These are phyloP conservation scores for Viola odorata DNA, from an alignment of 345 rosid species.

Conservation along the genomic window DNA sequence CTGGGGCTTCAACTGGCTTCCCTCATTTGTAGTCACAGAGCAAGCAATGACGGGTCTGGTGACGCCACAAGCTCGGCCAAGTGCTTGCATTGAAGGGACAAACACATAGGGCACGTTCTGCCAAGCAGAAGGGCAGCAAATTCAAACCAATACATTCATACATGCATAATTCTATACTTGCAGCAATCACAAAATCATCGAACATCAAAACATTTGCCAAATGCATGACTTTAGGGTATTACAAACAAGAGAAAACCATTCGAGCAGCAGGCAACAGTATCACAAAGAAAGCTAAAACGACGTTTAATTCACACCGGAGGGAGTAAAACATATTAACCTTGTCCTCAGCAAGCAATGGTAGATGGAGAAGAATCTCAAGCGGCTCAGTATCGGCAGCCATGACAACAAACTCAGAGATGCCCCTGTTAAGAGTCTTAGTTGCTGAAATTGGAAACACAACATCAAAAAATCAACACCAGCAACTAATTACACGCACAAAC, in stretches of 20 bases:
- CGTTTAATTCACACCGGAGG: no score
- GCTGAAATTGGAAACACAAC: slow-evolving; percentile 33
- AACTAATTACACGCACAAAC: background rate
- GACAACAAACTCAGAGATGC: slow-evolving; percentile 84
- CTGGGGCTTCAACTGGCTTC: slow-evolving; percentile 76
- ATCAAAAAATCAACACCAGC: slow-evolving; percentile 9
- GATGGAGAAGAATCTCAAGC: slow-evolving; percentile 79
- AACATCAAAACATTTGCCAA: no score
- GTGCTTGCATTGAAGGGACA: slow-evolving; percentile 93
- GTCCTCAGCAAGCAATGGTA: slow-evolving; percentile 71
- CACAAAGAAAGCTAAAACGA: background rate
- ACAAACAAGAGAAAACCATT: background rate
- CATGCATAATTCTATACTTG: no score
- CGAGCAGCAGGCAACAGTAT: background rate
- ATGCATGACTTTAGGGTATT: no score
- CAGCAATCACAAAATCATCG: no score
- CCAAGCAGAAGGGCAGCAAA: slow-evolving; percentile 9
- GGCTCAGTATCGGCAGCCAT: slow-evolving; percentile 52
- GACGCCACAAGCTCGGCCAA: slow-evolving; percentile 94
- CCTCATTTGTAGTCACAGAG: slow-evolving; percentile 81
- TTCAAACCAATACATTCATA: no score
- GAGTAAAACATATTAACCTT: slow-evolving; percentile 53
- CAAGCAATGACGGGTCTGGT: slow-evolving; percentile 89
- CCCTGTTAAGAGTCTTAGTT: slow-evolving; percentile 88
- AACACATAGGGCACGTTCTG: slow-evolving; percentile 98